Conservation (phyloP, 495 filamentous ascomycete genomes). For the Stereocaulon alpinum region DNA sequence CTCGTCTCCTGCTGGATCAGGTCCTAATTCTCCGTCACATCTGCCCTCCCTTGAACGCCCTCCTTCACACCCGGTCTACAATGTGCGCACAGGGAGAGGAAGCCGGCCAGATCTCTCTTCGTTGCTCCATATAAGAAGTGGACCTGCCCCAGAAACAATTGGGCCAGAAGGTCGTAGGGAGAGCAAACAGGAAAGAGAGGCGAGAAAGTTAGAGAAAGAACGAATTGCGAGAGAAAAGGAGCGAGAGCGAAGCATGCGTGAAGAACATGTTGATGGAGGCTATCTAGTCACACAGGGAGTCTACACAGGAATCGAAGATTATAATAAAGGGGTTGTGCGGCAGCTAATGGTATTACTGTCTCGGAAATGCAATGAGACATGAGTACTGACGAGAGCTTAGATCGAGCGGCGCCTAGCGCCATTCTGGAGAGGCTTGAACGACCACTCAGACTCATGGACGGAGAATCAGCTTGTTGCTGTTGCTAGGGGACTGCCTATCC, state of each 20-base stretch:
- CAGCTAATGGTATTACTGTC: slow-evolving; percentile 56
- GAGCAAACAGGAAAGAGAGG: slow-evolving; percentile 86
- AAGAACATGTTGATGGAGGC: slow-evolving; percentile 90
- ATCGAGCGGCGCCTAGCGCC: slow-evolving; percentile 88
- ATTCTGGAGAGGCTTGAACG: slow-evolving; percentile 89
- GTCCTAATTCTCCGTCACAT: slow-evolving; percentile 19
- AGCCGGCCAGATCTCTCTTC: slow-evolving; percentile 49
- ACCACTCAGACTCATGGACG: slow-evolving; percentile 80
- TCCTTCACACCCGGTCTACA: slow-evolving; percentile 17
- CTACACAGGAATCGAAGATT: slow-evolving; percentile 88
- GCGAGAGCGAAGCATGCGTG: slow-evolving; percentile 81
- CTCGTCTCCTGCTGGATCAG: slow-evolving; percentile 17
- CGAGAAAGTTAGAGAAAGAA: slow-evolving; percentile 74
- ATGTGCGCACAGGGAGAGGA: slow-evolving; percentile 34
- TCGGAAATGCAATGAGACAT: slow-evolving; percentile 24
- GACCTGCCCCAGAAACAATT: slow-evolving; percentile 33
- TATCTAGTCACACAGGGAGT: slow-evolving; percentile 90
- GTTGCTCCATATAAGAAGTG: slow-evolving; percentile 38
- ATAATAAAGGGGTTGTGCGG: slow-evolving; percentile 78
- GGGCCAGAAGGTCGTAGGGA: slow-evolving; percentile 54
- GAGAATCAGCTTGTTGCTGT: slow-evolving; percentile 90
- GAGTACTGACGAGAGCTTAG: slow-evolving; percentile 23
- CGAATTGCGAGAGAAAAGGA: slow-evolving; percentile 62
- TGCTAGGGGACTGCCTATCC: slow-evolving; percentile 74
- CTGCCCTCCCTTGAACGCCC: slow-evolving; percentile 19